These are phyloP conservation scores for Dactylonectria macrodidyma DNA, from an alignment of 2,329 filamentous ascomycete species.

Conservation along the genomic window DNA sequence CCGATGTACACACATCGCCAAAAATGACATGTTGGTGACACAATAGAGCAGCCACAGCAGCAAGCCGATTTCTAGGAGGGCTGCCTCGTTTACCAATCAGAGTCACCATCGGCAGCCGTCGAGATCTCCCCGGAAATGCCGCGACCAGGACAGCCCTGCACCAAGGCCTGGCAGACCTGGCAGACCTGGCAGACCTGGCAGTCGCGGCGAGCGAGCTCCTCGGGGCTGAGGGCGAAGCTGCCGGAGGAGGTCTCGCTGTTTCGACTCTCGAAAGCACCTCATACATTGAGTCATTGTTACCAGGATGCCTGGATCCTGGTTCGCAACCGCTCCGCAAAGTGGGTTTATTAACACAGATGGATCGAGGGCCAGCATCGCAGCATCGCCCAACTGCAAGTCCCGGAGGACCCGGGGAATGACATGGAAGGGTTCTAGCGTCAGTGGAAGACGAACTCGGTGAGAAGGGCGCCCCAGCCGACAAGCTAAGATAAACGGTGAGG, in stretches of 20 bases:
- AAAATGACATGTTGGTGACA: constrained; percentile 1
- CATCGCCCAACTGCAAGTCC: constrained; percentile 2
- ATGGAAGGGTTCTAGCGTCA: constrained; percentile 29
- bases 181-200: too few relatives aligned
- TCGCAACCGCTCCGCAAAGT: constrained; percentile 3
- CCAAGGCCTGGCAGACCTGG: not conserved
- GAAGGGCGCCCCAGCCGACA: not conserved
- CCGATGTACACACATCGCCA: too few relatives aligned
- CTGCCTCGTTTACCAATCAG: constrained; percentile 31
- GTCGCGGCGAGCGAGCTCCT: not conserved
- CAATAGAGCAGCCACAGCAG: not conserved
- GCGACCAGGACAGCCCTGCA: constrained; percentile 42
- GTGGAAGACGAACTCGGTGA: constrained; percentile 24
- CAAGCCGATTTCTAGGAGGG: constrained; percentile 21
- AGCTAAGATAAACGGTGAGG: not conserved
- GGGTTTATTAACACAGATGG: constrained; percentile 11
- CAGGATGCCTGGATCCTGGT: constrained; percentile 6
- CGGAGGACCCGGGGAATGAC: constrained; percentile 37
- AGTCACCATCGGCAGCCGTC: constrained; percentile 23
- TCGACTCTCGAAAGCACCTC: constrained; percentile 9
- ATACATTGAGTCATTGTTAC: not conserved
- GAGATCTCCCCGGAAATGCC: constrained; percentile 45
- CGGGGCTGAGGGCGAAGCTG: not conserved
- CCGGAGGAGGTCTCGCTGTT: constrained; percentile 1
- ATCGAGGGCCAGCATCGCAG: constrained; percentile 4